These are phyloP conservation scores for Monosporascus sp. DNA, from an alignment of 2,329 filamentous ascomycete species.

Conservation along the genomic window DNA sequence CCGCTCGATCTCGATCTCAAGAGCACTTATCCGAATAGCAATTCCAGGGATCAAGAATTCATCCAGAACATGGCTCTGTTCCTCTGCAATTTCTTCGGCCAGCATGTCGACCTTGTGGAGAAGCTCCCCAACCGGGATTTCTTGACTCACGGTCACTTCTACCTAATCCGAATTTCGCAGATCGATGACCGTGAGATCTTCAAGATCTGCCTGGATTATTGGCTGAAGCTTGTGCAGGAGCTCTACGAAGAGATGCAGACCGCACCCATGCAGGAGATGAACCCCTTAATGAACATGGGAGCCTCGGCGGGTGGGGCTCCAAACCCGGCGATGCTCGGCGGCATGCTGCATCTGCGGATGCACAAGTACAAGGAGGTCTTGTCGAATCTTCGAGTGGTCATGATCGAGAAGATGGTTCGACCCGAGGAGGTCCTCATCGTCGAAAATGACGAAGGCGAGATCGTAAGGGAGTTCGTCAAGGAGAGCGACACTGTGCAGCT, in stretches of 20 bases:
- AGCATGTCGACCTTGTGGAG: conserved; percentile 90
- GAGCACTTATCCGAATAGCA: conserved; percentile 84
- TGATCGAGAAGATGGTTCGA: conserved; percentile 99
- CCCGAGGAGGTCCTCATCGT: conserved; percentile 97
- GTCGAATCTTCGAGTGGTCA: conserved; percentile 89
- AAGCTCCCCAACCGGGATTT: conserved; percentile 93
- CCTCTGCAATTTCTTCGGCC: conserved; percentile 93
- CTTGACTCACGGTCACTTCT: conserved; percentile 93
- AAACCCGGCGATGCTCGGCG: conserved; percentile 77
- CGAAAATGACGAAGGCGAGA: conserved; percentile 99
- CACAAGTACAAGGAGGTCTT: conserved; percentile 96
- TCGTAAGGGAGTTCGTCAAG: conserved; percentile 98
- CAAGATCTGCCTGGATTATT: conserved; percentile 99
- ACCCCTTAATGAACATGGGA: conserved; percentile 78
- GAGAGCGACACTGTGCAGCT: conserved; percentile 98
- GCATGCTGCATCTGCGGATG: conserved; percentile 82
- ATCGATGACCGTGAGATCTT: conserved; percentile 99
- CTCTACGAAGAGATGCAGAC: conserved; percentile 99
- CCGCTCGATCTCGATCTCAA: conserved; percentile 87
- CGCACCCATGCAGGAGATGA: conserved; percentile 86
- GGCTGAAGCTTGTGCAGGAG: conserved; percentile 97
- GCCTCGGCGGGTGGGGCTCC: conserved; percentile 75
- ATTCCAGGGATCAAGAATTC: conserved; percentile 92
- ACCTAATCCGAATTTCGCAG: conserved; percentile 95
- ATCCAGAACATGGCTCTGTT: conserved; percentile 95